Percentiles rank a stretch among this genome's conserved stretches.
phyloP scores from a whole-genome alignment of 192 early-diverging fungal genomes.

The Coemansia sp. region DNA sequence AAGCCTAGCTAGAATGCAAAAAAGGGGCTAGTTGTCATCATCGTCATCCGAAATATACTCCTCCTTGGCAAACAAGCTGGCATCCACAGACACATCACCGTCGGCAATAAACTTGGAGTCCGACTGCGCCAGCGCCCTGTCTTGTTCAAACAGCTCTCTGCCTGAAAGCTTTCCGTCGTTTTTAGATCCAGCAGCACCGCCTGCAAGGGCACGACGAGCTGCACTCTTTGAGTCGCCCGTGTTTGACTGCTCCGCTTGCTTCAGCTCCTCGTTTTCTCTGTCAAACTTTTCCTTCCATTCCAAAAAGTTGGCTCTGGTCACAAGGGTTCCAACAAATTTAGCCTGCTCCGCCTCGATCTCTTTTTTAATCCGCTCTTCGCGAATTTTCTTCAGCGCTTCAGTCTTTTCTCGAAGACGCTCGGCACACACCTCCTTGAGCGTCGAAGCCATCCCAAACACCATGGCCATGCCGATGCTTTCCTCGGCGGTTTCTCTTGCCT shows the following conservation, averaged over 20 bases:
- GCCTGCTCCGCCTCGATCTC: slow-evolving; percentile 76
- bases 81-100: slow-evolving; percentile 84
- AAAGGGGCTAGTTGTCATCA: not conserved
- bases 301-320: slow-evolving; percentile 76
- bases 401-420: slow-evolving; percentile 62
- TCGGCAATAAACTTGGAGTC: slow-evolving; percentile 83
- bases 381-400: slow-evolving; percentile 50
- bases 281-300: slow-evolving; percentile 84
- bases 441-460: slow-evolving; percentile 81
- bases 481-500: slow-evolving; percentile 52
- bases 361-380: slow-evolving; percentile 58
- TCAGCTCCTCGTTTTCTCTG: slow-evolving; percentile 56
- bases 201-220: slow-evolving; percentile 40
- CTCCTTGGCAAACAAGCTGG: slow-evolving; percentile 72
- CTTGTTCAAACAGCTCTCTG: slow-evolving; percentile 89
- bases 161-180: slow-evolving; percentile 62
- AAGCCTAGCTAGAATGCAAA: not conserved
- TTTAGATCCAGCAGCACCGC: slow-evolving; percentile 30
- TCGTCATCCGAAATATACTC: slow-evolving; percentile 58
- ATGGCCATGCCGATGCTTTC: slow-evolving; percentile 90
- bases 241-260: not conserved
- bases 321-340: slow-evolving; percentile 80
- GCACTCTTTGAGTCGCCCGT: slow-evolving; percentile 20
- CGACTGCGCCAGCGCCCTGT: slow-evolving; percentile 79
- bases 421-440: slow-evolving; percentile 74